Base-by-base conservation (phyloP, 306 rosid genomes). In the Rosa rugosa region DNA sequence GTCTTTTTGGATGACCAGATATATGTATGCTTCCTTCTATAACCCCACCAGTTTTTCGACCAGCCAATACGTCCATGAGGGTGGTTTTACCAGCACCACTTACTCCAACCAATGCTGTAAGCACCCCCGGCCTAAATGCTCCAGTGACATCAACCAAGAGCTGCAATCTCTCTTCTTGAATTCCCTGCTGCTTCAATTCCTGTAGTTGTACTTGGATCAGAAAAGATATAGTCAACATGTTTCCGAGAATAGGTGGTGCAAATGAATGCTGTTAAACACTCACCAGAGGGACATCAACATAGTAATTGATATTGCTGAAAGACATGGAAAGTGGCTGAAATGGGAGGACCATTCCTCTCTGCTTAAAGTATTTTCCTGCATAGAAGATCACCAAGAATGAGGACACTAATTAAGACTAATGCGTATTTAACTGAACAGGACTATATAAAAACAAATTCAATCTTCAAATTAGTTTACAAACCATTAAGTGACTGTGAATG, bases 11-110 rank as follows among this genome's bases (percentile, higher is more conserved):
- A 87, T 92, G 85, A 76, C 98, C 98, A 84, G 97, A 94, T 82
- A 94, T 91, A 63, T 82, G 80, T 45, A 90, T 81, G 84, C 31
- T 84, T 77, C 97, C 98, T 86, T 92, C 98, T 51, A 94, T 84
- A 82, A 85, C 31, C 42, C 98, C 98, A 45, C 97, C 97, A 23
- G 98, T 94, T 88, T 94, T 94, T 85, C 98, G 86, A 81, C 97
- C 98, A 56, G 98, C 97, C 78, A 94, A 89, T 20, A 94, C 98
- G 77, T 94, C 98, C 98, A 94, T 94, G 84, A 94, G 92, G 49
- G 98, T 94, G 65, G 98, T 94, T 87, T 94, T 94, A 67, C 98
- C 98, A 74, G 98, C 98, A 83, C 98, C 98, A 75, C 98, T 94
- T 53, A 94, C 94, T 78, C 98, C 98, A 62, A 94, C 97, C 86